Base-by-base conservation (phyloP, 1,284 basidiomycete species). In the Tausonia pullulans region DNA sequence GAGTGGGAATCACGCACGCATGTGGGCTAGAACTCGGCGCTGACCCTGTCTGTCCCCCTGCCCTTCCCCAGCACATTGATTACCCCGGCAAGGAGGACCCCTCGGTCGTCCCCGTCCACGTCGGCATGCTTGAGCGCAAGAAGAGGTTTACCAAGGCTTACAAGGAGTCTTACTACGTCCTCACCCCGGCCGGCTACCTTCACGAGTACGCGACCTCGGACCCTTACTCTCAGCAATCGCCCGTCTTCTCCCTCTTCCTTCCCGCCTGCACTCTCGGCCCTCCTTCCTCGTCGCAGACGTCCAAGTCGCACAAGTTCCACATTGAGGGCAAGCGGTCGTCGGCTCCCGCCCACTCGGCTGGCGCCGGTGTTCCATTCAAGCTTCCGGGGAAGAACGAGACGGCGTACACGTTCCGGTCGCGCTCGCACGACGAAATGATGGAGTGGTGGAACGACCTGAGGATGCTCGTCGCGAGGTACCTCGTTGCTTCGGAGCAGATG, bases 401-500 rank as follows among this genome's bases (percentile, higher is more conserved):
- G 66, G 90, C 90, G 40, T 98, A 90, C 85, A 91, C 86, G 57
- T 98, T 98, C 83, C 84, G 93, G 61, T 84, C 89, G 55, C 81
- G 94, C 68, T 87, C 84, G 69, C 85, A 90, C 73, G 94, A 98
- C 70, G 95, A 97, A 74, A 92, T 98, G 90, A 94, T 98, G 91
- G 95, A 98, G 78, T 97, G 96, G 89, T 98, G 96, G 95, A 98
- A 98, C 77, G 96, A 98, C 76, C 82, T 96, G 63, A 82, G 93
- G 71, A 96, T 98, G 91, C 81, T 98, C 65, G 94, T 90, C 73
- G 93, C 94, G 66, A 81, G 95, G 69, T 98, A 98, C 77, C 83
- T 98, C 64, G 92, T 97, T 63, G 91, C 93, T 60, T 90, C 87
- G 69, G 95, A 98, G 80, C 84, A 87, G 74, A 90, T 98, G 80